Base-by-base conservation (phyloP, 2,329 filamentous ascomycete species). In the Paracoccidioides lutzii region DNA sequence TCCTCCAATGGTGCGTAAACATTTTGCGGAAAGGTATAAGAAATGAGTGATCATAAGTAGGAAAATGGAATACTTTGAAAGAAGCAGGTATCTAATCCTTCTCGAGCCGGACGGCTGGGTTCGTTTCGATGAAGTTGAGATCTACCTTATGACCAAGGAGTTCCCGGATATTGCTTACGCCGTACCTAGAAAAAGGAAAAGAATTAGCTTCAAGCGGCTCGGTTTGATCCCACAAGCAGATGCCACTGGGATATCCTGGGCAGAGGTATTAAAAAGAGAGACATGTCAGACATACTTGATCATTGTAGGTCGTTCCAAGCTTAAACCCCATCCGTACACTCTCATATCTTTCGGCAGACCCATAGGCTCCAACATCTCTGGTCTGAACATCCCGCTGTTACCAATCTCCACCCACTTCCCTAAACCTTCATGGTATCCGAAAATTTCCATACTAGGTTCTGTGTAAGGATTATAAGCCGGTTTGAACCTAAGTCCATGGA, bases 351-450 rank as follows among this genome's bases (percentile, higher is more conserved):
- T 89, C 30, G 90, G 90, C 66, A 97, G 73, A 38, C 91, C 91
- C 90, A 96, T 95, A 4, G 90, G 78, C 73, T 95, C 87, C 66
- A 96, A 73, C 91, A 97, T 96, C 74, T 98, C 93, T 1, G 93
- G 90, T 62, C 93, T 81, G 83, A 98, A 98, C 90, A 98, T 97
- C 60, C 93, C 93, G 64, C 86, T 91, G 76, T 98, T 97, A 58
- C 93, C 93, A 68, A 97, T 97, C 76, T 97, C 93, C 32, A 97
- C 88, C 75, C 94, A 85, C 77, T 95, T 95, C 65, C 82, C 82
- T 52, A 96, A 76, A 3, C 90, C 91, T 66, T 85, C 81, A 77
- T 97, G 93, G 77, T 85, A 97, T 62, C 88, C 89, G 75, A 97
- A 98, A 62, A 98, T 95, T 74, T 98, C 93, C 90, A 98, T 94